Evolutionary conservation across 352 stramenopile genomes (phyloP), one percentile per base, ranked within the genome.

Genomic region (Phytophthora cryptogea): DNA sequence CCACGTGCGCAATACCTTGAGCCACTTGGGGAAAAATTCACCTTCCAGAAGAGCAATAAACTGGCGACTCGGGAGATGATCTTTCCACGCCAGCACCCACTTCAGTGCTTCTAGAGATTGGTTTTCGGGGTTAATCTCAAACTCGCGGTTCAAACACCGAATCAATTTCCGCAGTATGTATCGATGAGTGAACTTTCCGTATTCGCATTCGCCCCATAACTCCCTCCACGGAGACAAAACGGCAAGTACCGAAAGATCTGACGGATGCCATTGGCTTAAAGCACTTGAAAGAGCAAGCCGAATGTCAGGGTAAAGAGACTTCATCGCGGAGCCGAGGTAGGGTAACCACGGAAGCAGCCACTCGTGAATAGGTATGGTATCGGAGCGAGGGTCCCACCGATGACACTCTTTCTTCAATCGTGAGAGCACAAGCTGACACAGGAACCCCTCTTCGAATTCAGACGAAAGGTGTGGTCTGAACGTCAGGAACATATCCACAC

Each of bases 11-110:
- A 97, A 63, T 13, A 92, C 82, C 14, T 80, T 78, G 10, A 97
- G 79, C 91, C 91, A 97, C 56, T 94, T 89, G 0, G 88, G 85
- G 47, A 97, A 97, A 47, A 97, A 96, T 49, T 97, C 91, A 8
- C 87, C 90, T 66, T 97, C 90, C 20, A 97, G 74, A 2, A 96
- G 66, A 20, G 86, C 82, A 30, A 93, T 70, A 46, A 94, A 78
- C 49, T 96, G 87, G 0, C 81, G 76, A 8, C 88, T 56, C 8
- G 87, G 83, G 28, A 96, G 57, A 48, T 86, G 39, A 14, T 68
- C 49, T 67, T 79, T 72, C 89, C 89, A 96, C 36, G 73, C 83
- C 3, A 96, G 47, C 17, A 93, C 70, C 83, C 84, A 95, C 20
- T 63, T 71, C 17, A 96, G 50, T 3, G 66, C 61, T 17, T 89